phyloP scores from a whole-genome alignment of 2,329 filamentous ascomycete genomes.

The Claviceps arundinis region DNA sequence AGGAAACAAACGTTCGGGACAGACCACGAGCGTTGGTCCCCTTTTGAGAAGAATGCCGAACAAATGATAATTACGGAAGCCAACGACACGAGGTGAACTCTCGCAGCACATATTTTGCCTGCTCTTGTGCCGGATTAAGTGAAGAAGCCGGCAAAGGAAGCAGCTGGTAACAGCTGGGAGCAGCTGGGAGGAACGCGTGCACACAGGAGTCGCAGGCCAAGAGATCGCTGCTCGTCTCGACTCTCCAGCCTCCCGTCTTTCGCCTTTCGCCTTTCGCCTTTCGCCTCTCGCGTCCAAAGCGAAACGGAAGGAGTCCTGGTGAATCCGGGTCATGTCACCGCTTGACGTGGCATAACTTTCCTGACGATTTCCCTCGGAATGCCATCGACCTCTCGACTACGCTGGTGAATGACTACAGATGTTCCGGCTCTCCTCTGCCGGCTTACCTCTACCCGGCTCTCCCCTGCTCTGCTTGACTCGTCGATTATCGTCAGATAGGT shows the following conservation, averaged over 20 bases:
- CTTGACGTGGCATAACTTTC: constrained; percentile 5
- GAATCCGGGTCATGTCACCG: constrained; percentile 1
- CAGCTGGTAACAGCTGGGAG: neutral
- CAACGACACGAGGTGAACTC: neutral
- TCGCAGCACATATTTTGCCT: constrained; percentile 3
- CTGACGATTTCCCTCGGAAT: neutral
- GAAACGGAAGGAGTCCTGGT: constrained; percentile 5
- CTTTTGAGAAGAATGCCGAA: constrained; percentile 5
- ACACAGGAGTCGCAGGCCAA: neutral
- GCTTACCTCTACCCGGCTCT: neutral
- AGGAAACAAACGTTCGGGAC: constrained; percentile 5
- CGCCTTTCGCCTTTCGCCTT: neutral
- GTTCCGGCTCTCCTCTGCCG: neutral
- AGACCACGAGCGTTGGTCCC: constrained; percentile 3
- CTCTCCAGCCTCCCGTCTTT: neutral
- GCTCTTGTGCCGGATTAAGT: neutral
- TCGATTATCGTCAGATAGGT: neutral
- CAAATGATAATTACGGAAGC: constrained; percentile 1
- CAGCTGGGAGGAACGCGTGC: too few relatives aligned
- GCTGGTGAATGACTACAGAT: neutral
- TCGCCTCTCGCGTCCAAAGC: neutral
- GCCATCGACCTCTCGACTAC: neutral
- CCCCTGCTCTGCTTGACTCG: neutral
- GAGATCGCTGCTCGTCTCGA: constrained; percentile 1
- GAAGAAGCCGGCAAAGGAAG: neutral